Evolutionary conservation across 1,139 yeast species (phyloP).

Genomic region (Hyphopichia khmerensis): DNA sequence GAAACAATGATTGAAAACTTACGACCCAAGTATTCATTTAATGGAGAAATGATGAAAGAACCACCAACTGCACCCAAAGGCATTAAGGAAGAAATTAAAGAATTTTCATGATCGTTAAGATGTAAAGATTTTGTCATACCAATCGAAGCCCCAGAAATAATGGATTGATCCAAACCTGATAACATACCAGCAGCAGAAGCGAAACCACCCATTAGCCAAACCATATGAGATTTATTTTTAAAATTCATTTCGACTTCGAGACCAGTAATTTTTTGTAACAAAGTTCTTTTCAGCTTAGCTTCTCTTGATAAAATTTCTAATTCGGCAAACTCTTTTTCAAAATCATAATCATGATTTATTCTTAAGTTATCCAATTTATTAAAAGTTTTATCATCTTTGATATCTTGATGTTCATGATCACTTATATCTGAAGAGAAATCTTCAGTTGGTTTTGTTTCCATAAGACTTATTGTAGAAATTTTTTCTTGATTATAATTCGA

Average conservation of each 20-base stretch:
- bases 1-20: conserved; percentile 51
- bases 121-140: conserved; percentile 43
- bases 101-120: conserved; percentile 33
- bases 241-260: conserved; percentile 32
- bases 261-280: conserved; percentile 19
- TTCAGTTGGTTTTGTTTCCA: conserved; percentile 8
- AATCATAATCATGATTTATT: conserved; percentile 18
- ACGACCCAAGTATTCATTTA: conserved; percentile 53
- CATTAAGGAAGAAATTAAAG: conserved; percentile 54
- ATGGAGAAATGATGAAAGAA: conserved; percentile 47
- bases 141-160: conserved; percentile 57
- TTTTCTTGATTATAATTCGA: too few relatives aligned
- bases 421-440: conserved; percentile 7
- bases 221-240: conserved; percentile 44
- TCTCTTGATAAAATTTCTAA: conserved; percentile 20
- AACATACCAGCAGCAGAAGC: conserved; percentile 61
- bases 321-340: conserved; percentile 25
- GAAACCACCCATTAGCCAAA: conserved; percentile 45
- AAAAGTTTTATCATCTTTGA: conserved; percentile 4
- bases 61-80: conserved; percentile 62
- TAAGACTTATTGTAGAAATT: conserved; percentile 11
- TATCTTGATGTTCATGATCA: conserved; percentile 5
- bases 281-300: conserved; percentile 16
- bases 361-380: conserved; percentile 8
- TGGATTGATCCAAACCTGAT: conserved; percentile 57